Evolutionary conservation across 2,329 filamentous ascomycete species (phyloP), one percentile per base, ranked within the genome.

Genomic region (Periconia macrospinosa): DNA sequence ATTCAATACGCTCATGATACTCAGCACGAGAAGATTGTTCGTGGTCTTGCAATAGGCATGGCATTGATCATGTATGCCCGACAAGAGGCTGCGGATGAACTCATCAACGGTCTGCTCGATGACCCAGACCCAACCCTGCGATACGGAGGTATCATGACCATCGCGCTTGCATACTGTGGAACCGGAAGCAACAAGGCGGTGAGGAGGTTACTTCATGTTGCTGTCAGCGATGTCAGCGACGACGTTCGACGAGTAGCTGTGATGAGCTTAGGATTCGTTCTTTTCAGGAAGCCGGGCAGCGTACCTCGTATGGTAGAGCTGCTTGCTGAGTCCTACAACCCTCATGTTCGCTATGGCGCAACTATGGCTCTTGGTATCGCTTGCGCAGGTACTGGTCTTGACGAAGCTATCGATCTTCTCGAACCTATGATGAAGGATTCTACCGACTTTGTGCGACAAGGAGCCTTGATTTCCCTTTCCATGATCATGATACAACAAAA

Each of bases 401-500:
- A 96, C 58, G 94, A 99, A 77, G 94, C 95, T 19, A 94, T 97
- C 57, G 94, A 99, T 68, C 83, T 99, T 17, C 83, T 99, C 5
- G 94, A 99, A 79, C 94, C 94, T 17, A 99, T 99, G 94, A 92
- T 97, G 81, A 99, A 97, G 81, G 94, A 99, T 66, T 95, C 94
- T 8, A 96, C 92, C 54, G 94, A 99, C 78, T 99, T 99, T 72
- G 94, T 99, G 49, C 88, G 95, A 63, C 94, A 99, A 76, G 94
- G 95, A 71, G 93, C 94, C 41, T 81, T 97, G 59, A 97, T 99
- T 65, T 86, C 94, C 2, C 82, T 97, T 53, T 86, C 94, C 55
- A 99, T 99, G 94, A 96, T 99, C 66, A 88, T 99, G 83, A 90
- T 97, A n/a, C 94, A 99, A 78, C 94, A 97, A 74, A 99, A 97